Evolutionary conservation across 1,139 yeast genomes (phyloP).

Genomic region (Diutina catenulata): DNA sequence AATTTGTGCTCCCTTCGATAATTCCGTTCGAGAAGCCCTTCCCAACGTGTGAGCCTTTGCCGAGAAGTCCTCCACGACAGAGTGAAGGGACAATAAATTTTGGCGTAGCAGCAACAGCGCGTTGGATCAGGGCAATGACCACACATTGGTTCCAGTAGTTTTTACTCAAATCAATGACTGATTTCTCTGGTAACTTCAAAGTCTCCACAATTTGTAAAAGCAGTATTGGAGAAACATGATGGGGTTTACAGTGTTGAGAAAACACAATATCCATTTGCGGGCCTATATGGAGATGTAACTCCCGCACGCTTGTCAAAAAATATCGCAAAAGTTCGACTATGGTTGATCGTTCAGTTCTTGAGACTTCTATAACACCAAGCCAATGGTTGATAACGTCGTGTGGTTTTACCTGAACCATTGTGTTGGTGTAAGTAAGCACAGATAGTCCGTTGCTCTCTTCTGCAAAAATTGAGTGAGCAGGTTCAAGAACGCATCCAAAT

Average conservation of each 20-base stretch:
- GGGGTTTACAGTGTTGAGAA: slow-evolving; percentile 15
- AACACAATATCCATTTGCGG: slow-evolving; percentile 14
- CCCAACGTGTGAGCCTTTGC: slow-evolving; percentile 7
- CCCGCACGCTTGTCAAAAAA: too few species aligned
- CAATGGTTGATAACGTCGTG: too few species aligned
- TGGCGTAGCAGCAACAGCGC: slow-evolving; percentile 15
- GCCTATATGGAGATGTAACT: too few species aligned
- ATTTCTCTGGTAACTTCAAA: background rate
- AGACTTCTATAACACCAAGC: too few species aligned
- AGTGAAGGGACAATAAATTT: slow-evolving; percentile 19
- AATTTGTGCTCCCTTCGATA: slow-evolving; percentile 8
- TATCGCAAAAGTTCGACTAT: too few species aligned
- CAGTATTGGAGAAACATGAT: slow-evolving; percentile 5
- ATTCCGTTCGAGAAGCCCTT: background rate
- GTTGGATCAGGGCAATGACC: slow-evolving; percentile 19
- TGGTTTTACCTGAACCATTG: too few species aligned
- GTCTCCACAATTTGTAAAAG: slow-evolving; percentile 6
- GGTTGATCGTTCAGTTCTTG: too few species aligned
- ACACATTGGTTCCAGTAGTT: slow-evolving; percentile 18
- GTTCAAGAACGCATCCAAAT: too few species aligned
- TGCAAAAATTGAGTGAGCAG: too few species aligned
- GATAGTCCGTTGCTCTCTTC: too few species aligned
- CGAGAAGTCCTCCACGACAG: slow-evolving; percentile 13
- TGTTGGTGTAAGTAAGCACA: too few species aligned
- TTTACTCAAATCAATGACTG: background rate